These are phyloP conservation scores for Auricularia sp. DNA, from an alignment of 768 basidiomycete species.

Conservation along the genomic window DNA sequence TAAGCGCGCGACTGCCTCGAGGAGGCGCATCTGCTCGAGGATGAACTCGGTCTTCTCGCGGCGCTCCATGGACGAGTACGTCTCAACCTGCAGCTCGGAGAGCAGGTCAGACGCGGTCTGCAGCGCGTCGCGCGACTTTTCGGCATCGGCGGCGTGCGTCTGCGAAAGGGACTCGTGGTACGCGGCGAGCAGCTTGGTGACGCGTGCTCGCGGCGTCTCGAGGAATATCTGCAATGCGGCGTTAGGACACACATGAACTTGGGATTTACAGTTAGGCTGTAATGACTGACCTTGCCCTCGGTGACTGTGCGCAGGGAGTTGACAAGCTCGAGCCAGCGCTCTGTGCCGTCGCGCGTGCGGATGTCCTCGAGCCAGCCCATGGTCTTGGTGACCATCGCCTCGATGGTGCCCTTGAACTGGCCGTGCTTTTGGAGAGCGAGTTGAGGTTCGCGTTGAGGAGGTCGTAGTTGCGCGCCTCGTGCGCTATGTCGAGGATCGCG, in stretches of 20 bases:
- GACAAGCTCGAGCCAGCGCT: slow-evolving; percentile 77
- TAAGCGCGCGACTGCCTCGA: slow-evolving; percentile 63
- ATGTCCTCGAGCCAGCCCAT: slow-evolving; percentile 77
- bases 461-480: slow-evolving; percentile 57
- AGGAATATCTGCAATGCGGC: slow-evolving; percentile 65
- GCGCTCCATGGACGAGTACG: slow-evolving; percentile 97
- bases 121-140: slow-evolving; percentile 50
- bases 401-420: slow-evolving; percentile 82
- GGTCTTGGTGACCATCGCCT: slow-evolving; percentile 81
- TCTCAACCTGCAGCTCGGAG: slow-evolving; percentile 94
- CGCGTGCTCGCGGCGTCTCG: slow-evolving; percentile 90
- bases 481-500: slow-evolving; percentile 59
- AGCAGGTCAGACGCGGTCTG: slow-evolving; percentile 86
- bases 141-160: slow-evolving; percentile 22
- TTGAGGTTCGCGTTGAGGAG: slow-evolving; percentile 61
- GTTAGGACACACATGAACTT: too few relatives aligned
- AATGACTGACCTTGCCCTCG: slow-evolving; percentile 76
- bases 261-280: neutral
- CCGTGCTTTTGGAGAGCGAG: slow-evolving; percentile 89
- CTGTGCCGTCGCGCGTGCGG: slow-evolving; percentile 52
- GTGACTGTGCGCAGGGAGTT: slow-evolving; percentile 86
- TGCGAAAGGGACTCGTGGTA: slow-evolving; percentile 68
- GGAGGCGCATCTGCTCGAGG: slow-evolving; percentile 90
- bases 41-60: slow-evolving; percentile 98
- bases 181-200: slow-evolving; percentile 76